Evolutionary conservation across 345 rosid species (phyloP), one percentile per base, ranked within the genome.

Genomic region (Aegle marmelos): DNA sequence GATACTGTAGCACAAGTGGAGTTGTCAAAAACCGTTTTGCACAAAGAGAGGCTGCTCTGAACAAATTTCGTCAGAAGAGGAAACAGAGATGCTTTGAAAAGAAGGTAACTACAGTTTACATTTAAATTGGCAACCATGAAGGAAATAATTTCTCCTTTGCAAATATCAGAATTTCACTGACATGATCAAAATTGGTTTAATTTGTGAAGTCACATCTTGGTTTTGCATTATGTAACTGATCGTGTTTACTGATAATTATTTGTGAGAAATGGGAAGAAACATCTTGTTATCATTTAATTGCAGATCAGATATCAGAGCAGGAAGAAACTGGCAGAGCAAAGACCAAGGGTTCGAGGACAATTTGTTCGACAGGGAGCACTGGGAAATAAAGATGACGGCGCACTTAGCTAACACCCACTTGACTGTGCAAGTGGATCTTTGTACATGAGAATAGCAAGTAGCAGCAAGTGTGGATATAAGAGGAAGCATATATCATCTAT

Each of bases 291-390:
- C 2, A 34, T 57, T 19, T 53, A 63, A 63, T 81, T 72, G 30
- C 83, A 90, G 91, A 88, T 90, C 62, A 87, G 90, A 65, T 90
- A 90, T 61, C 85, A 90, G 5, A 87, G 91, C 76, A 82, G 90
- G 79, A 87, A 90, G 87, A 84, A 82, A 63, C 80, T 88, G 78
- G 91, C 93, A 0, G 89, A 90, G 67, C 90, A 86, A 72, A 79
- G 91, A 70, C 91, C 93, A 4, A 85, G 90, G 2, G 37, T 88
- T 60, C 83, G 85, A 71, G 91, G 90, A 27, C 93, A 88, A 58
- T 90, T 90, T 78, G 89, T 88, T 25, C 87, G 84, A 33, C 87
- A 81, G 79, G 78, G 39, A 16, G 50, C 30, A 37, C 56, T 56
- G 19, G 87, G 73, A 75, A 80, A 77, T 58, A 81, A 79, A 34